A percentile compares a stretch with the other conserved stretches of the same genome.
phyloP scores from a whole-genome alignment of 495 filamentous ascomycete genomes.

The Parathielavia hyrcaniae region DNA sequence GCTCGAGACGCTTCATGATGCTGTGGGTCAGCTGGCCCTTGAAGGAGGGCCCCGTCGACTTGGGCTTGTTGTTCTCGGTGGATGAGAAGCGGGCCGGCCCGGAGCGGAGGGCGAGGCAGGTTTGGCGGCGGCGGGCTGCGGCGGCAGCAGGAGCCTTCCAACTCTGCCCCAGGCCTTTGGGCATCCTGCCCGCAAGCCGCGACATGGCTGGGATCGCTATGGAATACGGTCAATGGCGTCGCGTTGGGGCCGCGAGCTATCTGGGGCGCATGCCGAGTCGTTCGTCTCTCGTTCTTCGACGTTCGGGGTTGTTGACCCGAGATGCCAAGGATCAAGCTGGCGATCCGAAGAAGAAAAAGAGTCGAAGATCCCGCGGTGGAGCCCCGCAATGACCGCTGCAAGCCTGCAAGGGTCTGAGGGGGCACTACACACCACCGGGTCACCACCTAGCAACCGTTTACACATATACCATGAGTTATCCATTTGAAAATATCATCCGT shows the following conservation, averaged over 20 bases:
- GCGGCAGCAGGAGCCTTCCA: slow-evolving; percentile 5
- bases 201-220: slow-evolving; percentile 22
- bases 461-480: background rate
- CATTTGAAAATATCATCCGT: no score
- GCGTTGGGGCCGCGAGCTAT: slow-evolving; percentile 24
- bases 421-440: no score
- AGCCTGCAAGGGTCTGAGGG: background rate
- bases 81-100: slow-evolving; percentile 19
- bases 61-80: slow-evolving; percentile 23
- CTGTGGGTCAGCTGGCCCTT: slow-evolving; percentile 83
- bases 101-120: slow-evolving; percentile 11
- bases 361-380: slow-evolving; percentile 4
- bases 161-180: slow-evolving; percentile 21
- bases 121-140: slow-evolving; percentile 12
- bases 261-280: slow-evolving; percentile 4
- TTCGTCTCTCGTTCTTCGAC: background rate
- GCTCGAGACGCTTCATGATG: slow-evolving; percentile 65
- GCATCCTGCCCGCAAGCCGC: slow-evolving; percentile 31
- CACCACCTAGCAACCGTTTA: background rate
- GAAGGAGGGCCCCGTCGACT: slow-evolving; percentile 49
- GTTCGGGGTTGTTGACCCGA: slow-evolving; percentile 7
- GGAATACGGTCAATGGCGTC: slow-evolving; percentile 45
- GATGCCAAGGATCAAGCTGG: slow-evolving; percentile 3
- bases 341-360: background rate
- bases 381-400: slow-evolving; percentile 1